Evolutionary conservation across 2,329 filamentous ascomycete species (phyloP), one percentile per base, ranked within the genome.

Genomic region (Fusarium metavorans): DNA sequence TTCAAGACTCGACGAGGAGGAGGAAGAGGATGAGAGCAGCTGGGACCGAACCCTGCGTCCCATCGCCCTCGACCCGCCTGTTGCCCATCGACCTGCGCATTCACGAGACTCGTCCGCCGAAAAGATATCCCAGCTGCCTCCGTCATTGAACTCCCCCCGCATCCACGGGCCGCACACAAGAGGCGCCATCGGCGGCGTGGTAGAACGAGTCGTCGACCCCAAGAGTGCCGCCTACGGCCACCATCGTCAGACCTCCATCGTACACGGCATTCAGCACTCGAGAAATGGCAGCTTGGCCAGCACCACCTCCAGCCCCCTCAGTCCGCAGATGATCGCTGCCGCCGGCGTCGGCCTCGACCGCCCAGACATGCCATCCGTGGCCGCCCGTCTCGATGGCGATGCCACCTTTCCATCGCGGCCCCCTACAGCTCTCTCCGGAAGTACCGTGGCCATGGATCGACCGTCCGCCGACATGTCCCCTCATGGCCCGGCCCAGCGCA

Each of bases 161-260:
- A 74, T 86, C 50, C 85, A 86, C 76, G 79, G 82, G 39, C 79
- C 84, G 39, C 76, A 83, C 37, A 82, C 85, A 66, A 85, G 87
- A 71, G 80, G 82, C 32, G 83, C 78, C 45, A 77, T 86, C 30
- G 84, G 82, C 66, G 82, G 82, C 35, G 81, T 87, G 60, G 82
- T 87, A 68, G 89, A 90, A 77, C 86, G 88, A 75, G 80, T 86
- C n/a, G 83, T 87, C 69, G 90, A 92, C 50, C 75, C 86, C 57
- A 92, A 91, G 80, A 83, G 84, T 50, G 84, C 84, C 37, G 80
- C 86, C 27, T 92, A 98, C 87, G 94, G 94, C 69, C 95, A 99
- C 83, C 95, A 98, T 84, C 92, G 97, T 65, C 95, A 99, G 85
- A 97, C 96, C 1, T 98, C 96, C 58, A 98, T 98, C 78, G 95